Conservation (phyloP, 2,329 filamentous ascomycete genomes). For the Aspergillus japonicus region DNA sequence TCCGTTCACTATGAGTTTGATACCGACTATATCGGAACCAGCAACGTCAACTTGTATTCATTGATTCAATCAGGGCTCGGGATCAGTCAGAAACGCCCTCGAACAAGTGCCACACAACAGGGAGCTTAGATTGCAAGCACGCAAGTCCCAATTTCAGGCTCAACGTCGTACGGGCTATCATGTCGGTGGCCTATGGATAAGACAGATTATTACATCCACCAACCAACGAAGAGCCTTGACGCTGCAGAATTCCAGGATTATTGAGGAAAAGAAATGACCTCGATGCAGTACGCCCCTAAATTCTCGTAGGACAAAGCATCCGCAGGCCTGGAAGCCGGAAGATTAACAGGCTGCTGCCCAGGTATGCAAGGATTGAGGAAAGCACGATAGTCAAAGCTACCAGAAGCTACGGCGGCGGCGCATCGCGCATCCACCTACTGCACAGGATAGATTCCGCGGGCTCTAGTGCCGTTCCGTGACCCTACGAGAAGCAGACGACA, state of each 20-base stretch:
- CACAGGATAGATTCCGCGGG: conserved; percentile 18
- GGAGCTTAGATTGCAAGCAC: neutral
- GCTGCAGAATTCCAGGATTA: conserved; percentile 10
- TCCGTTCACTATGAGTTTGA: neutral
- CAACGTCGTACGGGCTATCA: conserved; percentile 4
- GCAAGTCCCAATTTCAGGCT: neutral
- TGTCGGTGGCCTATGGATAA: neutral
- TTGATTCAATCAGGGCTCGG: neutral
- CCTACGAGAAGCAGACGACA: conserved; percentile 16
- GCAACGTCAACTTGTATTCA: neutral
- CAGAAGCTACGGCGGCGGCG: conserved; percentile 18
- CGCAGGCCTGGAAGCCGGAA: conserved; percentile 17
- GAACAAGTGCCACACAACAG: neutral
- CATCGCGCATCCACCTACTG: conserved; percentile 19
- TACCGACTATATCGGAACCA: neutral
- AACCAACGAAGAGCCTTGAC: neutral
- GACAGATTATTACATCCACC: neutral
- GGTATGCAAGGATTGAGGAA: conserved; percentile 20
- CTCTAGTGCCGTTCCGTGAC: conserved; percentile 15
- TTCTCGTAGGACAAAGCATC: conserved; percentile 12
- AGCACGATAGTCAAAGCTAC: conserved; percentile 26
- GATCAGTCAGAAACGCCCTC: neutral
- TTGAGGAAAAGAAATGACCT: conserved; percentile 4
- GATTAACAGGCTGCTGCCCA: conserved; percentile 18
- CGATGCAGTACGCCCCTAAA: conserved; percentile 2